phyloP scores from a whole-genome alignment of 805 yeast species.

The Ogataea sp. region DNA sequence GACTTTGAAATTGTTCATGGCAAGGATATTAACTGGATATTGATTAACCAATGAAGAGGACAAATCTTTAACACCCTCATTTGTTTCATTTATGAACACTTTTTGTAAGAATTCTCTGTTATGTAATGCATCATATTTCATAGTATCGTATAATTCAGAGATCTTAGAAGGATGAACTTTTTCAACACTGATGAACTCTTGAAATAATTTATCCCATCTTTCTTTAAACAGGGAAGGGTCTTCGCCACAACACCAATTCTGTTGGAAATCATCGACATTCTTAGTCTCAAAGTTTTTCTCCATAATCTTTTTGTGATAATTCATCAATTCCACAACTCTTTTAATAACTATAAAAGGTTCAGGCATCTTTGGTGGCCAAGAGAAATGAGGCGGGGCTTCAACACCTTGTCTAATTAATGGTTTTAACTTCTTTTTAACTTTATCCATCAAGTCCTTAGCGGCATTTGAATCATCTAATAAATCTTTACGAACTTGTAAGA shows the following conservation, averaged over 20 bases:
- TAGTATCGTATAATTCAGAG: conserved; percentile 93
- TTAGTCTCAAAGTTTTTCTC: conserved; percentile 64
- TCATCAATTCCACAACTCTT: conserved; percentile 92
- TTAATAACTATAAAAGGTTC: conserved; percentile 92
- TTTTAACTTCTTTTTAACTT: conserved; percentile 92
- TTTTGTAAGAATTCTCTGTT: conserved; percentile 82
- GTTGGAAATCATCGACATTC: conserved; percentile 61
- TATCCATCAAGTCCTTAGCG: conserved; percentile 96
- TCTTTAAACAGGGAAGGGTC: conserved; percentile 86
- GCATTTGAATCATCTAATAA: conserved; percentile 94
- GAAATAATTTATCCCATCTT: conserved; percentile 94
- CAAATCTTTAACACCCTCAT: conserved; percentile 31
- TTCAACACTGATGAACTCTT: conserved; percentile 85
- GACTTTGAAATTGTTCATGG: conserved; percentile 68
- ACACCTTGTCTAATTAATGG: conserved; percentile 92
- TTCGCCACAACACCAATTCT: conserved; percentile 94
- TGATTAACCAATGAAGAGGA: conserved; percentile 52
- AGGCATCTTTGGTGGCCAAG: conserved; percentile 99
- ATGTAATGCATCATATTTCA: conserved; percentile 97
- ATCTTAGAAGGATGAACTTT: conserved; percentile 97
- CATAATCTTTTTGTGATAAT: conserved; percentile 79
- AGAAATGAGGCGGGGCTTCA: conserved; percentile 94
- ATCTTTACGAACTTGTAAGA: conserved; percentile 78
- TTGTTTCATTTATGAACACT: conserved; percentile 61
- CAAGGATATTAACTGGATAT: conserved; percentile 67